These are phyloP conservation scores for Moringa oleifera DNA, from an alignment of 345 rosid genomes.

Conservation along the genomic window DNA sequence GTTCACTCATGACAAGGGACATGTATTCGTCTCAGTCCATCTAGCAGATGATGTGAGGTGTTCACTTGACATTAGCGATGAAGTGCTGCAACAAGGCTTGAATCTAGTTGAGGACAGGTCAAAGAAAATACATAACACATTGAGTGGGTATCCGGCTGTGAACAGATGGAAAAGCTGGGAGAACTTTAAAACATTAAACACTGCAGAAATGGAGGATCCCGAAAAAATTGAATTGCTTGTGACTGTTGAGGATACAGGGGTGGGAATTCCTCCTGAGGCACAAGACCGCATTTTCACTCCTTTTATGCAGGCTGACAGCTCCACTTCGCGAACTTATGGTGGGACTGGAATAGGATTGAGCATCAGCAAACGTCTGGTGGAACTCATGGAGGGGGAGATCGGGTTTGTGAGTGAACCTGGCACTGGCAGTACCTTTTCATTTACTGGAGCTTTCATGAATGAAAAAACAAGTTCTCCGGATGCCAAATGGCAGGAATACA, in stretches of 20 bases:
- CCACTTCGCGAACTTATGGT: constrained; percentile 93
- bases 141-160: constrained; percentile 80
- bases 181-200: constrained; percentile 36
- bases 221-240: constrained; percentile 56
- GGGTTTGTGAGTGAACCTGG: constrained; percentile 77
- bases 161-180: constrained; percentile 85
- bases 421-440: constrained; percentile 81
- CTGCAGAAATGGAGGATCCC: constrained; percentile 17
- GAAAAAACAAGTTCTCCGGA: constrained; percentile 38
- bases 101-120: constrained; percentile 33
- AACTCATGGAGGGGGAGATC: constrained; percentile 91
- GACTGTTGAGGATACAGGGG: constrained; percentile 92
- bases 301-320: constrained; percentile 97
- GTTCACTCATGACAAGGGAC: constrained; percentile 81
- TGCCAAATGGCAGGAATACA: constrained; percentile 36
- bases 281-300: constrained; percentile 85
- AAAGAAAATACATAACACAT: constrained; percentile 29
- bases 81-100: constrained; percentile 48
- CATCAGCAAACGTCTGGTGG: constrained; percentile 83
- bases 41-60: constrained; percentile 57
- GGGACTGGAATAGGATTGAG: constrained; percentile 97
- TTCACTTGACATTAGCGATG: constrained; percentile 35
- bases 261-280: constrained; percentile 77
- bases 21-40: constrained; percentile 83
- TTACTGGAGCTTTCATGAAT: constrained; percentile 61